phyloP scores from a whole-genome alignment of 805 yeast species.

The Sugiyamaella lignohabitans region DNA sequence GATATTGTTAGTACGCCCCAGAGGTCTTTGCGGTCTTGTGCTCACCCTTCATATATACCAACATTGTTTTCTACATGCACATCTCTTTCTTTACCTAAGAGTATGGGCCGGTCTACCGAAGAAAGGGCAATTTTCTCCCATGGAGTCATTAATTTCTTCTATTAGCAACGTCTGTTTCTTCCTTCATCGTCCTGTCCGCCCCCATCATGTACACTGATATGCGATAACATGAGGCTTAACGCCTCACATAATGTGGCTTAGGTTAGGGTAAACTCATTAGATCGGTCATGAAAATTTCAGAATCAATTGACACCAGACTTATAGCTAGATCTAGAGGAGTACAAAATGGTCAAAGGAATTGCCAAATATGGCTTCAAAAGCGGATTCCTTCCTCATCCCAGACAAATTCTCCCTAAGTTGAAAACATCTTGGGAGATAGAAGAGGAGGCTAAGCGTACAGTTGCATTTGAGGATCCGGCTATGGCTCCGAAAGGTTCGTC shows the following conservation, averaged over 20 bases:
- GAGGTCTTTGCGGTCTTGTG: neutral
- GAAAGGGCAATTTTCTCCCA: conserved; percentile 31
- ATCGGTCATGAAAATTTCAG: no score
- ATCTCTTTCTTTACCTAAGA: conserved; percentile 41
- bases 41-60: conserved; percentile 66
- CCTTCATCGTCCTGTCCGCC: no score
- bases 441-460: conserved; percentile 45
- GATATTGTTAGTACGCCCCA: neutral
- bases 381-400: conserved; percentile 74
- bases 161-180: no score
- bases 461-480: conserved; percentile 62
- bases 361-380: conserved; percentile 53
- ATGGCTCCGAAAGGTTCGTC: conserved; percentile 57
- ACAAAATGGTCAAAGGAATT: conserved; percentile 47
- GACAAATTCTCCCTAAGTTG: conserved; percentile 64
- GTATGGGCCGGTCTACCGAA: conserved; percentile 30
- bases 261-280: no score
- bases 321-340: no score
- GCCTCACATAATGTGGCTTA: no score
- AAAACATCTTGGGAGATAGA: conserved; percentile 25
- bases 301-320: no score
- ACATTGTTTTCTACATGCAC: conserved; percentile 47
- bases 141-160: conserved; percentile 11
- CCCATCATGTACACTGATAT: no score
- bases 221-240: no score